These are phyloP conservation scores for Alternaria sp. DNA, from an alignment of 2,329 filamentous ascomycete species.

Conservation along the genomic window DNA sequence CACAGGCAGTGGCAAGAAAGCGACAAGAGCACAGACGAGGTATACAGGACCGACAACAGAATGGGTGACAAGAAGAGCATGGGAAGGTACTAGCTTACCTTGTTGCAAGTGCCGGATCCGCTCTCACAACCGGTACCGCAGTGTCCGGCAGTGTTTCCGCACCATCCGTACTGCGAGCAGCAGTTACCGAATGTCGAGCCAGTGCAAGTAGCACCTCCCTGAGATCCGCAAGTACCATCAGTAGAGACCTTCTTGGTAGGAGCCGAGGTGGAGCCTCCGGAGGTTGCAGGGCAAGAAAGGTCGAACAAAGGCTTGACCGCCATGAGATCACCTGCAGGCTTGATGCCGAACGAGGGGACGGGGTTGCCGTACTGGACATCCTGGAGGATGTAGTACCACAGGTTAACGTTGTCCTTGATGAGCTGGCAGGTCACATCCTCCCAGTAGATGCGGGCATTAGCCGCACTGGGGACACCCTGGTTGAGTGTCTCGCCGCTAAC, in stretches of 20 bases:
- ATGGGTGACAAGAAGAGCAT: too few species aligned
- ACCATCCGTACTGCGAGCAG: slow-evolving; percentile 23
- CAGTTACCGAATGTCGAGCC: slow-evolving; percentile 23
- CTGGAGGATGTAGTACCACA: slow-evolving; percentile 79
- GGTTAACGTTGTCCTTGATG: slow-evolving; percentile 64
- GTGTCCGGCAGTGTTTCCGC: slow-evolving; percentile 18
- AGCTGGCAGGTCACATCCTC: slow-evolving; percentile 76
- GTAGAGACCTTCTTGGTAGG: slow-evolving; percentile 11
- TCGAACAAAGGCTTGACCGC: slow-evolving; percentile 46
- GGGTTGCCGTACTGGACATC: slow-evolving; percentile 68
- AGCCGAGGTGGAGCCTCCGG: background rate
- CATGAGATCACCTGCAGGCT: slow-evolving; percentile 57
- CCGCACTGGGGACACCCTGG: slow-evolving; percentile 66
- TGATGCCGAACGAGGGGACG: slow-evolving; percentile 75
- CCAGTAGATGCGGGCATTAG: slow-evolving; percentile 84
- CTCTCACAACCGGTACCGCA: slow-evolving; percentile 19
- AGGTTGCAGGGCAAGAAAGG: slow-evolving; percentile 43
- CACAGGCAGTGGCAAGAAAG: too few species aligned
- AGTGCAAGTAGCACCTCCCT: slow-evolving; percentile 16
- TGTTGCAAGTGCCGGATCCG: background rate
- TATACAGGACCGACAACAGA: too few species aligned
- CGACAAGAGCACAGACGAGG: too few species aligned
- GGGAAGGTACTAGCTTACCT: background rate
- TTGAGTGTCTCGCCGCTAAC: slow-evolving; percentile 72
- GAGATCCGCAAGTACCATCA: slow-evolving; percentile 19